Conservation (phyloP, 257 asterid species). For the Gentiana macrophylla region DNA sequence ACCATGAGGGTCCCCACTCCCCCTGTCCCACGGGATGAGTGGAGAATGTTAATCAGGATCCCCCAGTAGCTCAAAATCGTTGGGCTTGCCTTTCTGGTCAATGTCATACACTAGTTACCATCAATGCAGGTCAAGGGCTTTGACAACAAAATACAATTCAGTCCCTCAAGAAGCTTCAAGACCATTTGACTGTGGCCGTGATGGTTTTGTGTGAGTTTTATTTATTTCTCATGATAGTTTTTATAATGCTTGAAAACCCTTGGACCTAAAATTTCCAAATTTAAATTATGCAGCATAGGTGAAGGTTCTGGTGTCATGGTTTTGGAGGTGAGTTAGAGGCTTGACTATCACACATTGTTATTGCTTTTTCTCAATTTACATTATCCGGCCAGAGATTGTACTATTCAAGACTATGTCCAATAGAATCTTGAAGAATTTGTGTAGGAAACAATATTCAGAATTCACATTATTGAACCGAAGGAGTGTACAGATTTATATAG, state of each 20-base stretch:
- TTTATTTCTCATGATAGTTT: background rate
- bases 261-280: conserved; percentile 6
- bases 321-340: conserved; percentile 60
- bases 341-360: background rate
- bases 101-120: conserved; percentile 5
- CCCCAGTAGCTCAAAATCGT: too few species aligned
- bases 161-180: conserved; percentile 77
- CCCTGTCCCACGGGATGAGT: too few species aligned
- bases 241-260: conserved; percentile 4
- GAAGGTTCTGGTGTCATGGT: conserved; percentile 92
- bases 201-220: conserved; percentile 88
- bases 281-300: conserved; percentile 62
- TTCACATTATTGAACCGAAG: too few species aligned
- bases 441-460: too few species aligned
- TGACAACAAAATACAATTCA: conserved; percentile 71
- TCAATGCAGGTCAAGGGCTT: conserved; percentile 73
- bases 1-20: too few species aligned
- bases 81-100: too few species aligned
- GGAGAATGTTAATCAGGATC: too few species aligned
- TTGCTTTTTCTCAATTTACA: background rate
- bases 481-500: too few species aligned
- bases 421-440: too few species aligned
- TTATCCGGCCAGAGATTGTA: background rate
- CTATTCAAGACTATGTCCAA: background rate
- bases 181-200: conserved; percentile 89